Evolutionary conservation across 2,329 filamentous ascomycete species (phyloP).

Genomic region (Phialocephala sp.): DNA sequence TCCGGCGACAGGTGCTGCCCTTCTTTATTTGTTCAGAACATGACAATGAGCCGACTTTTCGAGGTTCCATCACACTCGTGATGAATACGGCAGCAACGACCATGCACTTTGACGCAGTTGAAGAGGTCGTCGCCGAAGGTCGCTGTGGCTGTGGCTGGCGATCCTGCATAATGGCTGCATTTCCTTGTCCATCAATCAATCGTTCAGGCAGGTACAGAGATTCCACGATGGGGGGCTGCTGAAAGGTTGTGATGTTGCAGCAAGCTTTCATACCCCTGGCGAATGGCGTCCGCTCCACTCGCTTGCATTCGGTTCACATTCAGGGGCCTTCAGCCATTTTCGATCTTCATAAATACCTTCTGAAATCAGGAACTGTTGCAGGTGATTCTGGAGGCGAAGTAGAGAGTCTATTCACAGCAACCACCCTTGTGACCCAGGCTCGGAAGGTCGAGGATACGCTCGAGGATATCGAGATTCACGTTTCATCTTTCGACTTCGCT

Average conservation of each 20-base stretch:
- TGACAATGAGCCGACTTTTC: background rate
- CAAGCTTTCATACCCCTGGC: background rate
- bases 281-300: constrained; percentile 7
- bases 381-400: background rate
- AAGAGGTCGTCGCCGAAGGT: constrained; percentile 5
- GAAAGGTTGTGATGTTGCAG: background rate
- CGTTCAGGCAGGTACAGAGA: constrained; percentile 18
- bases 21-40: constrained; percentile 31
- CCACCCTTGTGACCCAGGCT: background rate
- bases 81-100: constrained; percentile 23
- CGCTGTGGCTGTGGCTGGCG: constrained; percentile 26
- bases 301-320: constrained; percentile 13
- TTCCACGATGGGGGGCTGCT: constrained; percentile 2
- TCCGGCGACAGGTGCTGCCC: constrained; percentile 24
- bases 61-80: constrained; percentile 5
- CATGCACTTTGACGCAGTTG: constrained; percentile 31
- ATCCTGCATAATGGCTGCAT: constrained; percentile 19
- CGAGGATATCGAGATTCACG: background rate
- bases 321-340: background rate
- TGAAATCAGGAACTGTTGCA: constrained; percentile 4
- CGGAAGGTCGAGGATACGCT: background rate
- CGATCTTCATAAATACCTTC: constrained; percentile 11
- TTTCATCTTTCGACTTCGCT: constrained; percentile 23
- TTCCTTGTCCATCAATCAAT: constrained; percentile 8
- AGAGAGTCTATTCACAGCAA: background rate